phyloP scores from a whole-genome alignment of 805 yeast species.

The Lachancea dasiensis region DNA sequence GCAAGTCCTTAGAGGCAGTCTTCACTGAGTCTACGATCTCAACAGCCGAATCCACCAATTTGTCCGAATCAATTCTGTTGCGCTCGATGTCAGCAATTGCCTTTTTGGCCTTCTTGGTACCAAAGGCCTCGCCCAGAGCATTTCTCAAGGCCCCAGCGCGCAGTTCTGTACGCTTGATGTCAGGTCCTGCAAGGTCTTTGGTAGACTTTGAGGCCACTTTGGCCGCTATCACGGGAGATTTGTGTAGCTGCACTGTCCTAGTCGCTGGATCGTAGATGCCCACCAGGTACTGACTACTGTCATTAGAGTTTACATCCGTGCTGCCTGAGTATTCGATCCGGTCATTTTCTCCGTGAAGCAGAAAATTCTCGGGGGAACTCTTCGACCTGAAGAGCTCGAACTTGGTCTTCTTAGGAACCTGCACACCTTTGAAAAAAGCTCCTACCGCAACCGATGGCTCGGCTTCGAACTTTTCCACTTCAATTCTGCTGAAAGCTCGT shows the following conservation, averaged over 20 bases:
- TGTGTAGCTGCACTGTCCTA: constrained; percentile 57
- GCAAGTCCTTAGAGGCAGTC: constrained; percentile 63
- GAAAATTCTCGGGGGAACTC: constrained; percentile 32
- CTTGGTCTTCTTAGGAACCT: constrained; percentile 49
- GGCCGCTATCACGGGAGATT: constrained; percentile 57
- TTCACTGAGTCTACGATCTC: constrained; percentile 80
- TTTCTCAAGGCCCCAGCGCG: constrained; percentile 57
- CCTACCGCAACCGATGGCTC: constrained; percentile 52
- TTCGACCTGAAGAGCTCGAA: constrained; percentile 58
- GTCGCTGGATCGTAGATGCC: constrained; percentile 72
- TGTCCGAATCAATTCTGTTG: constrained; percentile 81
- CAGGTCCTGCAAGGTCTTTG: constrained; percentile 54
- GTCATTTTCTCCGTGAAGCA: constrained; percentile 74
- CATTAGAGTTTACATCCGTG: constrained; percentile 33
- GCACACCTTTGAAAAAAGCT: constrained; percentile 74
- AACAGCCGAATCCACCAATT: constrained; percentile 63
- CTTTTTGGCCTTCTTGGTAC: constrained; percentile 93
- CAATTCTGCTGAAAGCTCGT: constrained; percentile 17
- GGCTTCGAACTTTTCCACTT: constrained; percentile 36
- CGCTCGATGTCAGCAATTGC: constrained; percentile 76
- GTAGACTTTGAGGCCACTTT: constrained; percentile 57
- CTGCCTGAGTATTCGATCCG: constrained; percentile 68
- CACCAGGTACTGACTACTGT: constrained; percentile 51
- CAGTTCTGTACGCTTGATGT: constrained; percentile 50
- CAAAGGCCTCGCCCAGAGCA: constrained; percentile 90